Base-by-base conservation (phyloP, 345 rosid genomes). In the Litchi chinensis region DNA sequence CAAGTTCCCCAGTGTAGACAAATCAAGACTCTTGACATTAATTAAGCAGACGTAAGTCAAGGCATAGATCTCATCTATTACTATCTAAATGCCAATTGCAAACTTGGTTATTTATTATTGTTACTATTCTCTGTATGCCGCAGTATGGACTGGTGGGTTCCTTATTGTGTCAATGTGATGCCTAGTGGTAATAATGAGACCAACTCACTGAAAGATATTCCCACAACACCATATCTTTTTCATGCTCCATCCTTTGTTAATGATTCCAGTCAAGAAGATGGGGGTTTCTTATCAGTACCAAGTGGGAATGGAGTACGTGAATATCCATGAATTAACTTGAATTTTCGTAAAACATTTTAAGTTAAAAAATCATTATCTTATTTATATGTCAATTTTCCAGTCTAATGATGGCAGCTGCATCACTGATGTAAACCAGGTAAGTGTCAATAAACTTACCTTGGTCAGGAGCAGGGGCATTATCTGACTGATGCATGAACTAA, bases 91-190 rank as follows among this genome's bases (percentile, higher is more conserved):
- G 67, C 76, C n/a, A 59, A 39, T 1, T 21, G 67, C 12, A 1
- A 56, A 5, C 48, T 63, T 41, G 15, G 57, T 28, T 63, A 46
- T 78, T 64, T 78, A 65, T 19, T 78, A 28, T 44, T 4, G 6
- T 39, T 82, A 18, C 69, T 78, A 50, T 71, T 74, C 44, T 75
- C 79, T 75, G 28, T 68, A 16, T 71, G 54, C 50, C 74, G 80
- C 79, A 84, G 89, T 46, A 66, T 86, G 86, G 84, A 76, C 26
- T 84, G 83, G 87, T 84, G 89, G 87, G 74, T 59, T 80, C 75
- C 79, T 63, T 60, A 70, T 77, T 22, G 12, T 57, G 66, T 60
- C 48, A 66, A 46, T 44, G 24, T 65, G 65, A 46, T 44, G 40
- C 46, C 74, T 68, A 41, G 26, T 39, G 44, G 32, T n/a, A 76